These are phyloP conservation scores for Candida morakotiae DNA, from an alignment of 805 yeast genomes.

Conservation along the genomic window DNA sequence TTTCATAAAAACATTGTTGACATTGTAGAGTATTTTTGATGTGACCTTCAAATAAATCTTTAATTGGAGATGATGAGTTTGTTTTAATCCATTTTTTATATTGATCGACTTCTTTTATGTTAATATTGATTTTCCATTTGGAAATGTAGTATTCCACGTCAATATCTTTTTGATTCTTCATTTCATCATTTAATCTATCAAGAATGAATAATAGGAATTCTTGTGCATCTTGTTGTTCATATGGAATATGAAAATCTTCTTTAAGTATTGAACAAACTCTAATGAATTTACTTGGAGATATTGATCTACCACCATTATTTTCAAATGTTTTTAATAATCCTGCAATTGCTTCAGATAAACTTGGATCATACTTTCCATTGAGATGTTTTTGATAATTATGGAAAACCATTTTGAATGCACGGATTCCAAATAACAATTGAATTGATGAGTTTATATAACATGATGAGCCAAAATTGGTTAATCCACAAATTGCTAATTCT, in stretches of 20 bases:
- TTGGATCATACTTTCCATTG: constrained; percentile 21
- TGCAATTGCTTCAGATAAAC: constrained; percentile 48
- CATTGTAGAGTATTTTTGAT: constrained; percentile 62
- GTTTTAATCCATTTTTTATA: constrained; percentile 61
- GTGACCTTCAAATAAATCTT: constrained; percentile 69
- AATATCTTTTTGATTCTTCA: constrained; percentile 27
- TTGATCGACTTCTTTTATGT: constrained; percentile 37
- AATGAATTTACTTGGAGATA: constrained; percentile 64
- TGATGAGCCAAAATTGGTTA: constrained; percentile 66
- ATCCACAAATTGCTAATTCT: constrained; percentile 52
- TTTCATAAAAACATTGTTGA: constrained; percentile 57
- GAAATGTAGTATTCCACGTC: constrained; percentile 21
- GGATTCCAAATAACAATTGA: constrained; percentile 61
- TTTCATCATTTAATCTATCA: constrained; percentile 67
- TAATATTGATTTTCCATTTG: constrained; percentile 30
- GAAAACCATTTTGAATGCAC: constrained; percentile 47
- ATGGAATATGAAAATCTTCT: constrained; percentile 66
- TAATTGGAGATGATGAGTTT: constrained; percentile 67
- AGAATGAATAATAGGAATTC: constrained; percentile 66
- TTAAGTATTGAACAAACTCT: constrained; percentile 47
- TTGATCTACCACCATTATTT: constrained; percentile 54
- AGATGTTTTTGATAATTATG: constrained; percentile 42
- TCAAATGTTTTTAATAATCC: constrained; percentile 55
- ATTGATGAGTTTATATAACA: constrained; percentile 74
- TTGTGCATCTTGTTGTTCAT: constrained; percentile 79